These are phyloP conservation scores for Cudoniella acicularis DNA, from an alignment of 495 filamentous ascomycete species.

Conservation along the genomic window DNA sequence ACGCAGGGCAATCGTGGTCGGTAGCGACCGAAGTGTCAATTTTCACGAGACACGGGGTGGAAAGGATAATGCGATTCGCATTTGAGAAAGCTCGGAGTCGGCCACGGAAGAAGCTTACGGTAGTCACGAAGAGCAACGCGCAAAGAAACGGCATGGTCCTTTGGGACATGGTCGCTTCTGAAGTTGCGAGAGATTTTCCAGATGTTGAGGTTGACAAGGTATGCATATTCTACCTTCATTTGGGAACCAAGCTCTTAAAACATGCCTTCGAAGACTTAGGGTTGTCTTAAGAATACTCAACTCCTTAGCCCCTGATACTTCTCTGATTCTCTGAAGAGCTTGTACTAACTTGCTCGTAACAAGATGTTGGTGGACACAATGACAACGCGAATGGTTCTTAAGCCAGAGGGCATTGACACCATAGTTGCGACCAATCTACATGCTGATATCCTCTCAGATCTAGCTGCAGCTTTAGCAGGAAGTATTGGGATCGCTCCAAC, in stretches of 20 bases:
- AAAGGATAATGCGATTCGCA: constrained; percentile 53
- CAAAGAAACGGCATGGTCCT: constrained; percentile 56
- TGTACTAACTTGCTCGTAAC: no score
- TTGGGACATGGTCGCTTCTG: constrained; percentile 50
- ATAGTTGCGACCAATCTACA: constrained; percentile 57
- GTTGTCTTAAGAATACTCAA: no score
- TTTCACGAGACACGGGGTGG: constrained; percentile 49
- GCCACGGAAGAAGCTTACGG: constrained; percentile 47
- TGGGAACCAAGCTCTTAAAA: no score
- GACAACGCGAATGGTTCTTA: constrained; percentile 54
- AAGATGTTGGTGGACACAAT: constrained; percentile 60
- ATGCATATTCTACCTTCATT: no score
- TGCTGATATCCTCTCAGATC: constrained; percentile 54
- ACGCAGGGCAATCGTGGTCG: constrained; percentile 45
- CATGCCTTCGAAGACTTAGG: no score
- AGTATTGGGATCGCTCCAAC: constrained; percentile 78
- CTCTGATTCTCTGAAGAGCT: no score
- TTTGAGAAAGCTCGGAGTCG: constrained; percentile 48
- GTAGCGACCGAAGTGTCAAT: constrained; percentile 52
- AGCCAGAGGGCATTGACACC: constrained; percentile 50
- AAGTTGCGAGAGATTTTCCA: constrained; percentile 41
- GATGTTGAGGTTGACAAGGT: constrained; percentile 51
- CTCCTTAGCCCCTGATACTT: no score
- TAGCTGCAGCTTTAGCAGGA: constrained; percentile 82
- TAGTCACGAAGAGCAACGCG: constrained; percentile 58